A percentile compares a stretch with the other conserved stretches of the same genome.
Conservation (phyloP, 75 land plant species). For the Chamaecyparis obtusa region DNA sequence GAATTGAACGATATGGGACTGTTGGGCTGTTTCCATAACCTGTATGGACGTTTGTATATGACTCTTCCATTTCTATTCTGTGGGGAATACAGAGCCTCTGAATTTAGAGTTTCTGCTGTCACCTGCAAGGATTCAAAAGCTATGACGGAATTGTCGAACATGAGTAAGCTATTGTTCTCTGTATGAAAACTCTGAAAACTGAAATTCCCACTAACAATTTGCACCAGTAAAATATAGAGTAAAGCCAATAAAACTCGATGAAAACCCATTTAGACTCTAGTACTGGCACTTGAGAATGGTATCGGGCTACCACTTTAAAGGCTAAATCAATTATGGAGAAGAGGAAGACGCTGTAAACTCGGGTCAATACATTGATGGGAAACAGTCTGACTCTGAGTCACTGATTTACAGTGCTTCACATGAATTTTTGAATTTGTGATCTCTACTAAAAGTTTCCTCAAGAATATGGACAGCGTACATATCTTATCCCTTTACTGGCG, state of each 20-base stretch:
- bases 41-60: not conserved
- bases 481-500: too few species aligned
- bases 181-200: not conserved
- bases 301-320: too few species aligned
- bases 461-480: too few species aligned
- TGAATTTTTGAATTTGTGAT: too few species aligned
- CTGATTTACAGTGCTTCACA: too few species aligned
- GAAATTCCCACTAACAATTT: not conserved
- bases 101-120: not conserved
- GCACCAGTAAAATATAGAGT: not conserved
- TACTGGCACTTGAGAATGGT: too few species aligned
- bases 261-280: not conserved
- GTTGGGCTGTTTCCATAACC: not conserved
- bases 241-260: not conserved
- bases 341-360: too few species aligned
- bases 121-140: not conserved
- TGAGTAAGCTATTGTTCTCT: not conserved
- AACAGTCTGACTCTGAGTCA: too few species aligned
- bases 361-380: too few species aligned
- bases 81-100: not conserved
- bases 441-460: too few species aligned
- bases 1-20: constrained; percentile 40
- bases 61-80: not conserved
- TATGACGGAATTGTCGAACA: not conserved
- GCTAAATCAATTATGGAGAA: too few species aligned